Base-by-base conservation (phyloP, 1,284 basidiomycete genomes). In the Marasmius fiardii region DNA sequence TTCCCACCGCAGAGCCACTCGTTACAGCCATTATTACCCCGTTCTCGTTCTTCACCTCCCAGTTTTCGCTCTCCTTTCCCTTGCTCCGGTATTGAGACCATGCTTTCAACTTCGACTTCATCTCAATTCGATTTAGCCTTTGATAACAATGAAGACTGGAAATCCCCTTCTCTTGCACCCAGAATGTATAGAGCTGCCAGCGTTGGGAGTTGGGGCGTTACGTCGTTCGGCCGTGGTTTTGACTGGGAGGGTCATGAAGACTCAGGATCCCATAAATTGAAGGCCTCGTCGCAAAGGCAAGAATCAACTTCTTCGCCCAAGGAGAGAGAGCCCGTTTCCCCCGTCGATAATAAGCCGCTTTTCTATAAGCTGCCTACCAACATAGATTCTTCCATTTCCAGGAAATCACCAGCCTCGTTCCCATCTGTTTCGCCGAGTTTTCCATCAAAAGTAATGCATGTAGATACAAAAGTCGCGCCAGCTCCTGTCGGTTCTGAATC, bases 151-250 rank as follows among this genome's bases (percentile, higher is more conserved):
- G 85, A 86, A 61, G 84, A 85, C 58, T 76, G 70, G 85, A 80
- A 68, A 75, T 73, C 82, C 61, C 79, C 70, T 64, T 80, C 69
- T 60, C 74, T 64, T 66, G 73, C 63, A 58, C 70, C 78, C 21
- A 74, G 74, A 63, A 75, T 87, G 21, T 82, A 84, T 70, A 76
- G 80, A 54, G 74, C 84, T 5, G 78, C 85, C 35, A 88, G 86
- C 61, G 81, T 86, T 44, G 82, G 83, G 26, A 91, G 88, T 68
- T 92, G 88, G 85, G 86, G 86, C 4, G 88, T 92, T 61, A 91
- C 89, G 8, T 88, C 83, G 34, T 84, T 92, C 47, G 90, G 90
- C 20, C 80, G 88, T 51, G 90, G 90, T n/a, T 90, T 90, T 67
- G 77, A 88, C 69, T 92, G 89, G 87, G 77, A 76, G 43, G 71